Evolutionary conservation across 1,284 basidiomycete species (phyloP), one percentile per base, ranked within the genome.

Genomic region (Trametes hirsuta): DNA sequence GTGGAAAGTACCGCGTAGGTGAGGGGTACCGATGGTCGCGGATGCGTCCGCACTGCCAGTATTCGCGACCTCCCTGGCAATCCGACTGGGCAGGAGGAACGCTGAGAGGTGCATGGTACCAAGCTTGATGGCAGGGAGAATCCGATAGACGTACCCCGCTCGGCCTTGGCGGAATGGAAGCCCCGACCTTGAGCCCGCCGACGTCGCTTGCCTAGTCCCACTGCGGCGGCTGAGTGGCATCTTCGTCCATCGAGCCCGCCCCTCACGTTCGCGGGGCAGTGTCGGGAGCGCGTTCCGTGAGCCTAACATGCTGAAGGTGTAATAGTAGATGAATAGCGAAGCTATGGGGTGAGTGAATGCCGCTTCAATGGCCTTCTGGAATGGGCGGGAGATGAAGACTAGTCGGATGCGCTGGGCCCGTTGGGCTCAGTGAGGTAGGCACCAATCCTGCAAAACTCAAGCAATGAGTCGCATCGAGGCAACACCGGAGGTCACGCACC

Each of bases 151-250:
- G n/a, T 21, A 25, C 25, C 18, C 30, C 6, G 22, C 49, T 37
- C 36, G 39, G 58, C 25, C 61, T 60, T 63, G 58, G 58, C 58
- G 35, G 40, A 58, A 60, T 59, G 62, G 55, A 63, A 63, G 58
- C 15, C 30, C 53, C 41, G 24, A 22, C n/a, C 35, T 35, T 42
- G n/a, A 24, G 34, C 15, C 36, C 35, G 42, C 51, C 51, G 35
- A 47, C 54, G 34, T 54, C 52, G 45, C 53, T 52, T 39, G 47
- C 50, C 22, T 52, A n/a, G 44, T 54, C n/a, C 35, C 42, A 14
- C 42, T 45, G 18, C 42, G 35, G 39, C n/a, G 49, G 48, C 42
- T 36, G 18, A 36, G 42, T 42, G 22, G n/a, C 42, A 18, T 37
- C 52, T 30, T 5, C 21, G 9, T 35, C 52, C 42, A 53, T 24